These are phyloP conservation scores for Aspergillus tubingensis DNA, from an alignment of 2,329 filamentous ascomycete genomes.

Conservation along the genomic window DNA sequence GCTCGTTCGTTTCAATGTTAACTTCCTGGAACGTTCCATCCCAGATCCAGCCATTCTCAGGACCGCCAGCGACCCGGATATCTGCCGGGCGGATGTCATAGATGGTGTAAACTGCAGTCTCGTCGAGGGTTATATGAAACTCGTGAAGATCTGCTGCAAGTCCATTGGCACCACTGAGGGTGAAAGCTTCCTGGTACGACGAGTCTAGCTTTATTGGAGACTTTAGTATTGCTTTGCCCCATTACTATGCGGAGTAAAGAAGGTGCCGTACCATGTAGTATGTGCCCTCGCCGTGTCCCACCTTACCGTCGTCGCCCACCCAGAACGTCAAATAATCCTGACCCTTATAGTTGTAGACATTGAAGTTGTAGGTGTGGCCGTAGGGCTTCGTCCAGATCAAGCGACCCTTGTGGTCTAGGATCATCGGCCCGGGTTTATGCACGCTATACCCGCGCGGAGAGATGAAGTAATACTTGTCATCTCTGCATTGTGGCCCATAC, in stretches of 20 bases:
- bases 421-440: conserved; percentile 43
- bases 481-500: conserved; percentile 37
- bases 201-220: conserved; percentile 29
- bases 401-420: conserved; percentile 48
- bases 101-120: conserved; percentile 46
- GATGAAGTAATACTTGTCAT: conserved; percentile 43
- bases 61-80: conserved; percentile 39
- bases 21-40: conserved; percentile 51
- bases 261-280: conserved; percentile 47
- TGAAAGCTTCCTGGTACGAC: conserved; percentile 38
- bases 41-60: conserved; percentile 41
- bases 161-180: conserved; percentile 40
- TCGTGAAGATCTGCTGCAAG: conserved; percentile 47
- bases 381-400: conserved; percentile 49
- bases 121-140: conserved; percentile 46
- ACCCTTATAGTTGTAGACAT: conserved; percentile 48
- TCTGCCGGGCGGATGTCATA: conserved; percentile 44
- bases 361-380: conserved; percentile 48
- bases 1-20: conserved; percentile 46
- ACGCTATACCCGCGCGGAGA: conserved; percentile 40
- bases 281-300: conserved; percentile 50
- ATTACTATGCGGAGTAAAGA: neutral
- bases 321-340: conserved; percentile 53
- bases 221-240: neutral
- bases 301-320: conserved; percentile 49